A percentile compares a stretch with the other conserved stretches of the same genome.
Conservation (phyloP, 441 rosid species). For the Codiaeum variegatum region DNA sequence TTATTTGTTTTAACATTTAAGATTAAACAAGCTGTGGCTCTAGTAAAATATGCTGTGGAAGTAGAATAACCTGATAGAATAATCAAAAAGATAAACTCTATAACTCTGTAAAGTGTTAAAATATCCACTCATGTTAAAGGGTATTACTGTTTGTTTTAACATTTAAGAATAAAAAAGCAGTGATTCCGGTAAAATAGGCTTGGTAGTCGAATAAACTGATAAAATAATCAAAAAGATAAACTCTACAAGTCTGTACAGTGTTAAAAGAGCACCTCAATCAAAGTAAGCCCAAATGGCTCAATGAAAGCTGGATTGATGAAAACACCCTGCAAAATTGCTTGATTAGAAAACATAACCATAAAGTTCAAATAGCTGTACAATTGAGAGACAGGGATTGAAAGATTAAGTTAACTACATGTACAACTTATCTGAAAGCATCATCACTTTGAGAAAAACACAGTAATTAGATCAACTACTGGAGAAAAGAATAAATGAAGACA, state of each 20-base stretch:
- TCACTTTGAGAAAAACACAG: neutral
- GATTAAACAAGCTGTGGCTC: neutral
- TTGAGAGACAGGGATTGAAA: neutral
- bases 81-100: neutral
- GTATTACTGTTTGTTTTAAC: neutral
- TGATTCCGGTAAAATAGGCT: neutral
- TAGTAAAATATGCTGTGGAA: neutral
- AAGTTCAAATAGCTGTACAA: neutral
- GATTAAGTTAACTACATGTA: neutral
- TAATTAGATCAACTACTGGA: neutral
- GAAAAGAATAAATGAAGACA: conserved; percentile 2
- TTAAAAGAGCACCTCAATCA: conserved; percentile 50
- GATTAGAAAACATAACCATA: neutral
- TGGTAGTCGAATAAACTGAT: neutral
- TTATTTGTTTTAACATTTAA: neutral
- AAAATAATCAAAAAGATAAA: neutral
- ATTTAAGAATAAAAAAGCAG: neutral
- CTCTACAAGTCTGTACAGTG: neutral
- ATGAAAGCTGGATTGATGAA: conserved; percentile 11
- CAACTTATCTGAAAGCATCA: neutral
- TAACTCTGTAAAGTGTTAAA: neutral
- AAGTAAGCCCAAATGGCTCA: conserved; percentile 7
- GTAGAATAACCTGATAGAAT: neutral
- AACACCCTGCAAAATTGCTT: conserved; percentile 14
- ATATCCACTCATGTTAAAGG: neutral